Conservation (phyloP, 805 yeast species). For the Maudiozyma bulderi region DNA sequence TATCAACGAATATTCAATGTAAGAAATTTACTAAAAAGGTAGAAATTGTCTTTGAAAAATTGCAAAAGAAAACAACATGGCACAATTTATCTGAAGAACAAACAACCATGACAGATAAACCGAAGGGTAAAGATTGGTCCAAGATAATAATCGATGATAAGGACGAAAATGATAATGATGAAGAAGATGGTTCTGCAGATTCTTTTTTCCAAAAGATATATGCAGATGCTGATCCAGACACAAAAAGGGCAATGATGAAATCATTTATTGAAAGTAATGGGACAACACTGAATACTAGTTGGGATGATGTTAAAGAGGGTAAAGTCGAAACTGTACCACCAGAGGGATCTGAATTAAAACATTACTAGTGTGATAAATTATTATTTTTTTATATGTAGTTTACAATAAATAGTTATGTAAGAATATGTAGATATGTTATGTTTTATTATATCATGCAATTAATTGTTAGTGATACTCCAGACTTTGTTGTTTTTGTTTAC, state of each 20-base stretch:
- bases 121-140: conserved; percentile 80
- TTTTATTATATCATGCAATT: background rate
- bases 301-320: conserved; percentile 73
- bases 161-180: conserved; percentile 37
- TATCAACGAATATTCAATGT: conserved; percentile 24
- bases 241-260: conserved; percentile 92
- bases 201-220: conserved; percentile 70
- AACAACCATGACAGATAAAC: conserved; percentile 31
- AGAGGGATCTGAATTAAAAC: conserved; percentile 54
- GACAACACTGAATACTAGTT: conserved; percentile 83
- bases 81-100: conserved; percentile 26
- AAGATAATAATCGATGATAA: conserved; percentile 36
- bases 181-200: conserved; percentile 41
- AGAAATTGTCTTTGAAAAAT: conserved; percentile 54
- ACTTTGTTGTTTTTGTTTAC: background rate
- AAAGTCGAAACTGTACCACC: conserved; percentile 65
- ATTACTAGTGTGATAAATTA: too few species aligned
- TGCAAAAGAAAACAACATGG: conserved; percentile 36
- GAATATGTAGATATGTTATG: too few species aligned
- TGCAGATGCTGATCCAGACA: conserved; percentile 75
- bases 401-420: too few species aligned
- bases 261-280: conserved; percentile 91
- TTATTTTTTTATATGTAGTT: background rate
- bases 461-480: background rate
- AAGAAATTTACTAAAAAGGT: conserved; percentile 62